Percentiles rank a stretch among this genome's conserved stretches.
Evolutionary conservation across 805 yeast species (phyloP).

Genomic region (Wickerhamomyces chambardii): DNA sequence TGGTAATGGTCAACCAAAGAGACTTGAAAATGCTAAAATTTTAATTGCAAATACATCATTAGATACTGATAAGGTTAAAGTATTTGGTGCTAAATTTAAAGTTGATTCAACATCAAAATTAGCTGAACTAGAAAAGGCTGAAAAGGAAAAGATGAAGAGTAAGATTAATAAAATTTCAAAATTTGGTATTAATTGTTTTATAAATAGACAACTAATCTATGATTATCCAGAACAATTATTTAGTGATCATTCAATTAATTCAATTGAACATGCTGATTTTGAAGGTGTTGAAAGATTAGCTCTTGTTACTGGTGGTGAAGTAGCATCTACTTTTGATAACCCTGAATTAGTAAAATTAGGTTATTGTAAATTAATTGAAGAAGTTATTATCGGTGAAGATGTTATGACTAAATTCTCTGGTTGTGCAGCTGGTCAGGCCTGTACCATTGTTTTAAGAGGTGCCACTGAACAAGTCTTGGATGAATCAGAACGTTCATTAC

Average conservation of each 20-base stretch:
- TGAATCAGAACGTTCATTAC: conserved; percentile 95
- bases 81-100: conserved; percentile 79
- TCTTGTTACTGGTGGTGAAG: conserved; percentile 96
- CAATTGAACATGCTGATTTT: conserved; percentile 95
- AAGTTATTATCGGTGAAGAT: conserved; percentile 84
- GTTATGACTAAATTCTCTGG: conserved; percentile 46
- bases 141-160: conserved; percentile 89
- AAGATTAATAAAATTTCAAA: conserved; percentile 86
- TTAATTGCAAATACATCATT: conserved; percentile 91
- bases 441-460: conserved; percentile 89
- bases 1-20: conserved; percentile 88
- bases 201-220: conserved; percentile 93
- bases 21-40: conserved; percentile 89
- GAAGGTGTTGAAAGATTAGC: conserved; percentile 98
- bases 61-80: conserved; percentile 96
- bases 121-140: conserved; percentile 85
- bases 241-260: conserved; percentile 77
- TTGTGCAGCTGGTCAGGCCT: conserved; percentile 78
- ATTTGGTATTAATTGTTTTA: conserved; percentile 82
- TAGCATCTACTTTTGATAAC: conserved; percentile 89
- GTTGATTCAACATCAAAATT: conserved; percentile 67
- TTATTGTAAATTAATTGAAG: conserved; percentile 86
- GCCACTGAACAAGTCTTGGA: conserved; percentile 86
- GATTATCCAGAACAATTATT: conserved; percentile 97
- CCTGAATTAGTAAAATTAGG: conserved; percentile 93